Percentiles rank a stretch among this genome's conserved stretches.
Conservation (phyloP, 2,329 filamentous ascomycete genomes). For the Pestalotiopsis sp. region DNA sequence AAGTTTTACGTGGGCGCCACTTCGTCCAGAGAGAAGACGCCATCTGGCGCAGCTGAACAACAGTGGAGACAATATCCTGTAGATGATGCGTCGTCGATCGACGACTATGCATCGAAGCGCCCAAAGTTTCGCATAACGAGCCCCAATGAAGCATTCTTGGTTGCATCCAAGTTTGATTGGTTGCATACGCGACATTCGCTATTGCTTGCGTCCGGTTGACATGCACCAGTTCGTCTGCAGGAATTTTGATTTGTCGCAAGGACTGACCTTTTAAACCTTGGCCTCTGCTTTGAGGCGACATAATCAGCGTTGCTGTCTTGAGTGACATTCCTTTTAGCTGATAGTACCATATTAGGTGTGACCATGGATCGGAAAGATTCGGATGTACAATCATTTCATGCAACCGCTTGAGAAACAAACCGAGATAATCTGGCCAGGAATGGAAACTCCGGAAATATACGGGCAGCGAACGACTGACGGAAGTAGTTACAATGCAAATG, state of each 20-base stretch:
- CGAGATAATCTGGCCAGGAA: too few species aligned
- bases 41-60: slow-evolving; percentile 44
- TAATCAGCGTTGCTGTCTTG: neutral
- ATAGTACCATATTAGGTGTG: too few species aligned
- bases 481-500: too few species aligned
- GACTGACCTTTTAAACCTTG: neutral
- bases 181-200: slow-evolving; percentile 14
- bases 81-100: slow-evolving; percentile 34
- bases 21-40: slow-evolving; percentile 44
- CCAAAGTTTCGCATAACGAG: slow-evolving; percentile 15
- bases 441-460: too few species aligned
- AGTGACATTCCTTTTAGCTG: neutral
- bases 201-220: neutral
- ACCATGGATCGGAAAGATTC: too few species aligned
- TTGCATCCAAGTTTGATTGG: slow-evolving; percentile 25
- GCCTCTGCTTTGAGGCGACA: neutral
- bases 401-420: too few species aligned
- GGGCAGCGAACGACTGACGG: too few species aligned
- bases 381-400: too few species aligned
- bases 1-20: slow-evolving; percentile 13
- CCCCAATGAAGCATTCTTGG: slow-evolving; percentile 31
- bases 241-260: neutral
- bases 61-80: slow-evolving; percentile 33
- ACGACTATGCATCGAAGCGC: slow-evolving; percentile 27
- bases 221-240: neutral